Base-by-base conservation (phyloP, 306 rosid species). In the Gillenia trifoliata region DNA sequence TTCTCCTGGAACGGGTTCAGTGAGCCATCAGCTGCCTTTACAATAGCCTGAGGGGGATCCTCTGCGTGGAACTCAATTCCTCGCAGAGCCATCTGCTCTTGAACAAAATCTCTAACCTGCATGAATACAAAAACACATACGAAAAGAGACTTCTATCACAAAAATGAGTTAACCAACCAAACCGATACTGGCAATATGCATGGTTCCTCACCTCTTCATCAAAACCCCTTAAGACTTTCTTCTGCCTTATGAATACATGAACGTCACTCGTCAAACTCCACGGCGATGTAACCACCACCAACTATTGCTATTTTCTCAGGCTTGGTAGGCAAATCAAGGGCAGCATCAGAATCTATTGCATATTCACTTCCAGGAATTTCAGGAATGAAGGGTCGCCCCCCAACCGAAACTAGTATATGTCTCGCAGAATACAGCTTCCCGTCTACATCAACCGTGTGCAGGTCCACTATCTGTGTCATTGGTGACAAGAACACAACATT, bases 261-360 rank as follows among this genome's bases (percentile, higher is more conserved):
- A 92, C 99, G 0, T 85, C 89, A 26, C 91, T 87, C 60, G 25
- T 62, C 86, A 95, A 84, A 95, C 84, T 95, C 99, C 81, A 95
- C 33, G 26, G 98, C 98, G 78, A 95, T 95, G 87, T 92, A 95
- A 5, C 99, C 99, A 78, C 99, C 99, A 72, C 99, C 99, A 81
- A 95, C 89, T 67, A 95, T 95, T 52, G 98, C 99, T 85, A 95
- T 87, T 77, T 92, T 95, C 86, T 72, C 77, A 56, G 99, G 99
- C 79, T 86, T 89, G 31, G 95, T 83, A 55, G 97, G 92, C 85
- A 95, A 88, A 72, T 95, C 99, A 68, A 95, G 99, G 50, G 99
- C 98, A 71, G 92, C 91, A 88, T 95, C 99, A 31, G 99, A 95
- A 81, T 95, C 93, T 85, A 95, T 95, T 33, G 78, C 98, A 80